Evolutionary conservation across 306 rosid genomes (phyloP).

Genomic region (Dryas drummondii): DNA sequence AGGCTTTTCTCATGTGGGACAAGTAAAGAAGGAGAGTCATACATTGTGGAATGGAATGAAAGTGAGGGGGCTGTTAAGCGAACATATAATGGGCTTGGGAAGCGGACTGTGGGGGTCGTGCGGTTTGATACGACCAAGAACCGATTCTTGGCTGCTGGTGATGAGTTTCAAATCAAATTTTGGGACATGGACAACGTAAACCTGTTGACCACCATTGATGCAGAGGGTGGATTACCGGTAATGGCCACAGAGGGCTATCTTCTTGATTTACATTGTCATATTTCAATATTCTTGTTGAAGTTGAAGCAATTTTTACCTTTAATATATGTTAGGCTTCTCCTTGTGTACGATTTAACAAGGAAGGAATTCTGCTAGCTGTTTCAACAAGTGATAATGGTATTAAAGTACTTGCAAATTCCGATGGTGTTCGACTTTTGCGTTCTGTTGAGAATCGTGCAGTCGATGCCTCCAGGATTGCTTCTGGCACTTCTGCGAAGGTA

Average conservation of each 20-base stretch:
- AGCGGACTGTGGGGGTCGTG: constrained; percentile 22
- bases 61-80: constrained; percentile 31
- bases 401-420: constrained; percentile 41
- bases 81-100: constrained; percentile 37
- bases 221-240: constrained; percentile 38
- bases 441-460: constrained; percentile 6
- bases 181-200: constrained; percentile 48
- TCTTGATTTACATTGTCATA: background rate
- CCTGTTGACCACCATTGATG: constrained; percentile 21
- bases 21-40: constrained; percentile 37
- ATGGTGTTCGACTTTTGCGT: background rate
- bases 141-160: constrained; percentile 43
- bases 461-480: constrained; percentile 2
- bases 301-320: background rate
- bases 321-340: constrained; percentile 37
- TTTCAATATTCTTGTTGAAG: constrained; percentile 5
- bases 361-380: constrained; percentile 47
- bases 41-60: constrained; percentile 48
- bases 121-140: constrained; percentile 34
- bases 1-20: constrained; percentile 49
- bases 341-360: constrained; percentile 47
- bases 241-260: constrained; percentile 6
- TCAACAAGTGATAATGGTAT: constrained; percentile 41
- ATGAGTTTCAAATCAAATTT: constrained; percentile 35
- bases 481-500: background rate